These are phyloP conservation scores for Rasamsonia emersonii DNA, from an alignment of 2,329 filamentous ascomycete species.

Conservation along the genomic window DNA sequence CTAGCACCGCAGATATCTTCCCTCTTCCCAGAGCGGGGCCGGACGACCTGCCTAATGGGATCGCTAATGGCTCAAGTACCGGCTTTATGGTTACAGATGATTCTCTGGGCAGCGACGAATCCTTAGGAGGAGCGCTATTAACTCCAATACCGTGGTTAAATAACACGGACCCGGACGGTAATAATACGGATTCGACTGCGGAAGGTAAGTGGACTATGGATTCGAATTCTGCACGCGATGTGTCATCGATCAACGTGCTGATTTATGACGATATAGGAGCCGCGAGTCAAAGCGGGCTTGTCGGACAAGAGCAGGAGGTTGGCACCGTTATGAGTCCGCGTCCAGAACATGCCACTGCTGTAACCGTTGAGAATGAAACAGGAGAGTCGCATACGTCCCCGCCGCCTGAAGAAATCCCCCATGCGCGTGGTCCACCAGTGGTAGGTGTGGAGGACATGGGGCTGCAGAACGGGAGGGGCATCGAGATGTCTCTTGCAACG, in stretches of 20 bases:
- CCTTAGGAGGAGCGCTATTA: constrained; percentile 77
- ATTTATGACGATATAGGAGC: constrained; percentile 25
- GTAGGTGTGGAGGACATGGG: constrained; percentile 84
- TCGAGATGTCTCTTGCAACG: constrained; percentile 31
- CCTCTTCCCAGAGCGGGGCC: constrained; percentile 50
- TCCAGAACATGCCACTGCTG: constrained; percentile 14
- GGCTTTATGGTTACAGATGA: constrained; percentile 26
- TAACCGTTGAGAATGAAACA: constrained; percentile 18
- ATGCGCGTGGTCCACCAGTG: constrained; percentile 74
- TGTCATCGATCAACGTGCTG: constrained; percentile 3
- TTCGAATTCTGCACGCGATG: constrained; percentile 14
- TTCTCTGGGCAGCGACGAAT: constrained; percentile 71
- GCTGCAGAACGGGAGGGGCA: constrained; percentile 51
- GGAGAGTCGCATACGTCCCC: constrained; percentile 8
- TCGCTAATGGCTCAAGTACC: constrained; percentile 29
- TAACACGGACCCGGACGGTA: constrained; percentile 23
- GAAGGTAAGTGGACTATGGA: constrained; percentile 12
- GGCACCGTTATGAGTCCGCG: constrained; percentile 61
- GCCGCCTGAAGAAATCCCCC: constrained; percentile 53
- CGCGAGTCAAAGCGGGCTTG: constrained; percentile 73
- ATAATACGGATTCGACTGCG: constrained; percentile 9
- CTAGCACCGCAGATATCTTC: constrained; percentile 70
- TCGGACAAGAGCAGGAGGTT: constrained; percentile 78
- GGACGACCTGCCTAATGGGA: constrained; percentile 46
- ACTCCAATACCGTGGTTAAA: constrained; percentile 89